These are phyloP conservation scores for Starmerella stigmatis DNA, from an alignment of 805 yeast genomes.

Conservation along the genomic window DNA sequence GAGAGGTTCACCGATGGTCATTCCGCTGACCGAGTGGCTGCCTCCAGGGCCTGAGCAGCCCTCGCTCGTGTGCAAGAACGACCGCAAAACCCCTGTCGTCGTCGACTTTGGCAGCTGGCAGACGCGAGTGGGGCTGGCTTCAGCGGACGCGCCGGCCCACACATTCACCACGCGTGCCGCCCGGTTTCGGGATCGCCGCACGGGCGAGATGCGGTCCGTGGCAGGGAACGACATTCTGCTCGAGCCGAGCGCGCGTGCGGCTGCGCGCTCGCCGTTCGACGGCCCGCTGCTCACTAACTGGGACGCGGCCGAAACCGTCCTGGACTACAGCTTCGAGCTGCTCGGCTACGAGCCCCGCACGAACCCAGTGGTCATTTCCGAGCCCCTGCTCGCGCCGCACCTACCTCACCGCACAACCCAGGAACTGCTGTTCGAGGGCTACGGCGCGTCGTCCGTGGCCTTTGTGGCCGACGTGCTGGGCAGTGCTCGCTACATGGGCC, in stretches of 20 bases:
- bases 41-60: slow-evolving; percentile 19
- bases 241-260: slow-evolving; percentile 58
- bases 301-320: slow-evolving; percentile 73
- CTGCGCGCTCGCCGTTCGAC: slow-evolving; percentile 72
- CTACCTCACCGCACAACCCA: slow-evolving; percentile 65
- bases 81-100: slow-evolving; percentile 52
- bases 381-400: slow-evolving; percentile 59
- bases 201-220: slow-evolving; percentile 45
- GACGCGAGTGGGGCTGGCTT: slow-evolving; percentile 34
- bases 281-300: slow-evolving; percentile 81
- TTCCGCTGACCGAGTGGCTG: slow-evolving; percentile 20
- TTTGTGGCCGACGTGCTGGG: slow-evolving; percentile 79
- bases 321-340: slow-evolving; percentile 77
- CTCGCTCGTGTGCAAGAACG: slow-evolving; percentile 9
- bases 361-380: slow-evolving; percentile 73
- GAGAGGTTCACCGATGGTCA: slow-evolving; percentile 1
- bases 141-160: slow-evolving; percentile 37
- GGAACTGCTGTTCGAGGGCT: slow-evolving; percentile 78
- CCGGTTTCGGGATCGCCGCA: slow-evolving; percentile 66
- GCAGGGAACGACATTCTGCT: slow-evolving; percentile 74
- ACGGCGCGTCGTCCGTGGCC: slow-evolving; percentile 59
- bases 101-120: slow-evolving; percentile 69
- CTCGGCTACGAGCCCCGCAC: slow-evolving; percentile 43
- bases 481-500: slow-evolving; percentile 37
- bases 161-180: slow-evolving; percentile 61